Evolutionary conservation across 257 asterid genomes (phyloP), one percentile per base, ranked within the genome.

Genomic region (Cordia subcordata): DNA sequence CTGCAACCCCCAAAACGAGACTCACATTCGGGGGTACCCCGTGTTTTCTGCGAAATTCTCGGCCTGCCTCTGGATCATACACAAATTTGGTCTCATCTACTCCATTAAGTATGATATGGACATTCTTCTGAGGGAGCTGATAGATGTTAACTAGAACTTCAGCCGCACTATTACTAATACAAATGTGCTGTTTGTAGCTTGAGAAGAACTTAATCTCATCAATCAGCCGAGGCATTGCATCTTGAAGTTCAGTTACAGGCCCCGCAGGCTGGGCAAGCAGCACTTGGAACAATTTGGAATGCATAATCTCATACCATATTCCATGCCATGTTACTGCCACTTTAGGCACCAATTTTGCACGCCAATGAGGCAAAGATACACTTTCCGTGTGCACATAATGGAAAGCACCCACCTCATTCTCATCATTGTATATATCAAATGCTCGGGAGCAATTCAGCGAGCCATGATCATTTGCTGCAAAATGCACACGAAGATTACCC

Each of bases 291-390:
- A 69, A 8, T 35, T 69, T 69, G 6, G 72, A 69, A 40, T 68
- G 75, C 72, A 69, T 64, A 13, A 68, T 64, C 54, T 74, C 79
- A 22, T 68, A 64, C 68, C 79, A 68, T 4, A 73, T 60, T 22
- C 75, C 78, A 10, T 73, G 68, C 75, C 74, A 73, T 1, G 75
- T 73, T 0, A 55, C 68, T 10, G 78, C 74, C 8, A 72, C 70
- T 16, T 54, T 57, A 37, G 73, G 63, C 70, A 72, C 42, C 20
- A 27, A 38, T 72, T 20, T 57, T 8, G 70, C 73, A 8, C 60
- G 64, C 74, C 78, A 67, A 38, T 63, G 39, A 37, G 70, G 67
- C 58, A 63, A 5, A 18, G 71, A 62, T 2, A 68, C 60, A 39
- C 74, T 68, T 60, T 73, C 70, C 0, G 50, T 54, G 8, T 65